A percentile compares a stretch with the other conserved stretches of the same genome.
Evolutionary conservation across 2,329 filamentous ascomycete species (phyloP).

Genomic region (Furcasterigmium sp.): DNA sequence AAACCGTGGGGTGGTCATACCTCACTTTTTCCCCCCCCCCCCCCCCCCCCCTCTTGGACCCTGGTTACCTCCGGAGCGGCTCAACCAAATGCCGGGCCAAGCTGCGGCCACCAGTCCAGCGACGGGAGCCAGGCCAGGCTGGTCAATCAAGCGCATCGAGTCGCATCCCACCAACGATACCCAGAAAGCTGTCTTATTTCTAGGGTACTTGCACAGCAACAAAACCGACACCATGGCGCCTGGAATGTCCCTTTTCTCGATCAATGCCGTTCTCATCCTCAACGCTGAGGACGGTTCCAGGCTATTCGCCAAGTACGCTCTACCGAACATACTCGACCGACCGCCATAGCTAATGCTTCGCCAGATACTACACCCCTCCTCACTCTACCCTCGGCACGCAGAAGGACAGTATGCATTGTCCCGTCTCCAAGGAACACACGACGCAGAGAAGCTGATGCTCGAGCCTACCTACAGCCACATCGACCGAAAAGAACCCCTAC

Average conservation of each 20-base stretch:
- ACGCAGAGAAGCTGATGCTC: too few species aligned
- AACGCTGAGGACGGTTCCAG: conserved; percentile 83
- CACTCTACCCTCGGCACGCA: conserved; percentile 30
- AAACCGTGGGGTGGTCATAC: too few species aligned
- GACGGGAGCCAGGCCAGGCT: background rate
- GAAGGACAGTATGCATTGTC: conserved; percentile 14
- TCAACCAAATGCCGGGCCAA: background rate
- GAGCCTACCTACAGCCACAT: background rate
- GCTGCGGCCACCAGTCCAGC: background rate
- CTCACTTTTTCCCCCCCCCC: too few species aligned
- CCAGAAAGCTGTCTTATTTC: background rate
- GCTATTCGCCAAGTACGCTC: conserved; percentile 82
- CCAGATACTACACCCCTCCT: conserved; percentile 36
- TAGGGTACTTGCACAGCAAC: conserved; percentile 1
- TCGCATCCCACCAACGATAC: conserved; percentile 1
- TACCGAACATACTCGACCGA: background rate
- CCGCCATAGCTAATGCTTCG: conserved; percentile 17
- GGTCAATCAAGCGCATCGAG: background rate
- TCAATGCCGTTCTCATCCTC: conserved; percentile 74
- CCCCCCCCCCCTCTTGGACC: background rate
- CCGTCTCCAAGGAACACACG: background rate
- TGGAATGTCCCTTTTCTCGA: conserved; percentile 69
- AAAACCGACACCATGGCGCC: conserved; percentile 54
- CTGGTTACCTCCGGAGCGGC: conserved; percentile 1
- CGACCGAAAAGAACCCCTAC: conserved; percentile 63